phyloP scores from a whole-genome alignment of 148 eudicot genomes.

The Oxyria digyna region DNA sequence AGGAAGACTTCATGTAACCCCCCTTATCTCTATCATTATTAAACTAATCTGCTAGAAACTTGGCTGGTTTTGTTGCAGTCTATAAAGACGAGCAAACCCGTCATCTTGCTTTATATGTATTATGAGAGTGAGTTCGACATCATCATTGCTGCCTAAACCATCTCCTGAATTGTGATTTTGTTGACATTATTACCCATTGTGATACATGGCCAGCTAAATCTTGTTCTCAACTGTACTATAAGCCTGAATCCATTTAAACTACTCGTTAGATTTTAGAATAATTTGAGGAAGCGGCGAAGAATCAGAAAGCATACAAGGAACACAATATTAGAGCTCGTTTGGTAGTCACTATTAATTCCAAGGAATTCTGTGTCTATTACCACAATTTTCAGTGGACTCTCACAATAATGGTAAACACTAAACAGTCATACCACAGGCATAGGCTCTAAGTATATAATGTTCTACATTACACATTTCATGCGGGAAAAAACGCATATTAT shows the following conservation, averaged over 20 bases:
- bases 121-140: neutral
- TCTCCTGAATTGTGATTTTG: neutral
- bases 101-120: neutral
- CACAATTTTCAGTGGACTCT: no score
- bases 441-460: no score
- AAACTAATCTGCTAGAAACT: neutral
- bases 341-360: no score
- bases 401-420: no score
- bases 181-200: neutral
- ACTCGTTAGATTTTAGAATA: neutral
- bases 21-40: neutral
- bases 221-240: neutral
- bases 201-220: neutral
- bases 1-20: slow-evolving; percentile 89
- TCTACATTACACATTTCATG: no score
- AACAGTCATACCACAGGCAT: no score
- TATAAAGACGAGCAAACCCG: neutral
- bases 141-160: neutral
- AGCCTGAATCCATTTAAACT: neutral
- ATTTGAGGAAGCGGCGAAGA: no score
- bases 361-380: no score
- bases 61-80: neutral
- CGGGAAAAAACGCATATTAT: no score
- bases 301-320: no score
- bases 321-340: no score